Base-by-base conservation (phyloP, 768 basidiomycete genomes). In the Rhodocollybia butyracea region DNA sequence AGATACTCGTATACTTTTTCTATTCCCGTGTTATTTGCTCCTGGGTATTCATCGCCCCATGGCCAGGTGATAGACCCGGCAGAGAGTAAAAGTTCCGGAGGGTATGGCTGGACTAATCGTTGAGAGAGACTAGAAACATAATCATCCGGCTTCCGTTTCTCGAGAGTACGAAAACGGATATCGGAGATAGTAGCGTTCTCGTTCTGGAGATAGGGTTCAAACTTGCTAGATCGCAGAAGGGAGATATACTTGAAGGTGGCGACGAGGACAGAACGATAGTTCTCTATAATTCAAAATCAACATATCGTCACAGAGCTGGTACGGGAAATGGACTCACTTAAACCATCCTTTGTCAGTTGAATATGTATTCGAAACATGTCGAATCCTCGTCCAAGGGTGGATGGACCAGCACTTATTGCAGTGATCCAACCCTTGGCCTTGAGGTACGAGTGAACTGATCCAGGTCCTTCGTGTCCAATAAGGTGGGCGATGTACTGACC, bases 381-480 rank as follows among this genome's bases (percentile, higher is more conserved):
- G 66, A 98, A 93, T 0, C 94, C 92, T 59, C 91, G 81, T 19
- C 81, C 91, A 5, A 91, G 78, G 31, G 77, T 73, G 61, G 89
- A 87, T 2, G 82, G 77, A 1, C 89, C 92, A 41, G 85, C 77
- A 53, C 79, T 83, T 47, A 98, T 73, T 12, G 77, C 76, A 27
- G 86, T 92, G 34, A 89, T 79, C 93, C 94, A 96, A 2, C 92
- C 91, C 64, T 88, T 89, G 58, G 78, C 77, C 73, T 96, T 98
- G 55, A 99, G 77, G 67, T 94, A 93, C 1, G 94, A 91, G 62
- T 91, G 80, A 29, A 98, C 72, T 1, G 96, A 98, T 1, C 96
- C 96, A 32, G 88, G 85, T 1, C 94, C 94, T 71, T 98, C 94
- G 65, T 98, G 93, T 0, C 94, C 94, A 30, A 94, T 70, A 64